Conservation (phyloP, 2,329 filamentous ascomycete species). For the Alternaria triticina region DNA sequence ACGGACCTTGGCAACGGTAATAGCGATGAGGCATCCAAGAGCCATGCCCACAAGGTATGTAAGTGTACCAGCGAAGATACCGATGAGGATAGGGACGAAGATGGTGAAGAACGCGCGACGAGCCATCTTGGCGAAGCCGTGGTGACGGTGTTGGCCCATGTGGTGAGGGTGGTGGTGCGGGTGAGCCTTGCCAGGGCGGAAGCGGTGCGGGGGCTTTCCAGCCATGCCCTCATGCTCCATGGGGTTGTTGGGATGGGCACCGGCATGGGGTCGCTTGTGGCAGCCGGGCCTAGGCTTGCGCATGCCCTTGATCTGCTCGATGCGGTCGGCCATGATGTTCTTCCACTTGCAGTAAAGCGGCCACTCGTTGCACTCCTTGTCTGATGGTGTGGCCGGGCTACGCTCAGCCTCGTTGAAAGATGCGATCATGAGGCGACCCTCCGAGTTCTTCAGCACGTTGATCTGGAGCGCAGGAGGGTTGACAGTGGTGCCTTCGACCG, state of each 20-base stretch:
- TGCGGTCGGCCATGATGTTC: constrained; percentile 42
- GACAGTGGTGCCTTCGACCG: constrained; percentile 42
- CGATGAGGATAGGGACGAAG: constrained; percentile 71
- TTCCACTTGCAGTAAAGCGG: constrained; percentile 53
- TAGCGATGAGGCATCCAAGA: constrained; percentile 67
- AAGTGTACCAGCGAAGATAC: constrained; percentile 70
- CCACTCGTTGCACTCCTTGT: constrained; percentile 47
- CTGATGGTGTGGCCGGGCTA: constrained; percentile 23
- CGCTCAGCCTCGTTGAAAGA: constrained; percentile 40
- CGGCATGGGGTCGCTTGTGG: constrained; percentile 38
- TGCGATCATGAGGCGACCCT: constrained; percentile 48
- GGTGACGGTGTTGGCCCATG: constrained; percentile 28
- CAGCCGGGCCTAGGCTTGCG: constrained; percentile 42
- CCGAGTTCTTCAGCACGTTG: constrained; percentile 46
- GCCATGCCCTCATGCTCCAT: constrained; percentile 37
- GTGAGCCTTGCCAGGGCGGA: constrained; percentile 37
- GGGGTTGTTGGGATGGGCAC: constrained; percentile 26
- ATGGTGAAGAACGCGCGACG: constrained; percentile 67
- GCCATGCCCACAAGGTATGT: constrained; percentile 73
- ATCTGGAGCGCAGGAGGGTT: constrained; percentile 44
- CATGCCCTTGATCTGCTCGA: constrained; percentile 44
- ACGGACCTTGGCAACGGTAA: constrained; percentile 64
- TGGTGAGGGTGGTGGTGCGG: constrained; percentile 32
- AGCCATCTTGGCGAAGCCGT: constrained; percentile 39
- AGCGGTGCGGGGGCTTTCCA: constrained; percentile 45